phyloP scores from a whole-genome alignment of 805 yeast species.

The Danielia oregonensis region DNA sequence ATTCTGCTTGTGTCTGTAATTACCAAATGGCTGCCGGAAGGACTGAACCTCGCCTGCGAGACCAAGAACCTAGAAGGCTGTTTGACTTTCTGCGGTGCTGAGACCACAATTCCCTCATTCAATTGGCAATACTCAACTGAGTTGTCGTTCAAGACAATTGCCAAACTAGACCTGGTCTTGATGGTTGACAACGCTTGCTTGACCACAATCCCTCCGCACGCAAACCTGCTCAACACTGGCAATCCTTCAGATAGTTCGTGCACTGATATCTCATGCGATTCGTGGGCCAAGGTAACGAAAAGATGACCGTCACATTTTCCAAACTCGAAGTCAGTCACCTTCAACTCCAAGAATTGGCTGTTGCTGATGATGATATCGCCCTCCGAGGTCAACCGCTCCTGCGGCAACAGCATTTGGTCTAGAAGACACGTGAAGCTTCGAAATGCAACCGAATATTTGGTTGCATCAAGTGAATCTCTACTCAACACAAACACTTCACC shows the following conservation, averaged over 20 bases:
- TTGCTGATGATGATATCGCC: constrained; percentile 20
- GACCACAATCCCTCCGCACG: constrained; percentile 9
- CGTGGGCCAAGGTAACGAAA: constrained; percentile 13
- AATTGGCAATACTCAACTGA: constrained; percentile 12
- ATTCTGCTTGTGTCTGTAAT: constrained; percentile 9
- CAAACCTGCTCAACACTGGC: constrained; percentile 5
- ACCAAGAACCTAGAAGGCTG: constrained; percentile 11
- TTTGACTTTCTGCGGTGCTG: constrained; percentile 4
- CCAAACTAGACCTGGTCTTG: constrained; percentile 6
- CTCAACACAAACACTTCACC: constrained; percentile 34
- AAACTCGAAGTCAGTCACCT: constrained; percentile 27
- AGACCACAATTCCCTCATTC: not conserved
- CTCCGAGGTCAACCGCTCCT: constrained; percentile 13
- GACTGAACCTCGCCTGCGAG: constrained; percentile 6
- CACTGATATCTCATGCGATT: constrained; percentile 13
- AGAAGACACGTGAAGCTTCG: constrained; percentile 26
- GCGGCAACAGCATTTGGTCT: constrained; percentile 18
- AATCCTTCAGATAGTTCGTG: constrained; percentile 10
- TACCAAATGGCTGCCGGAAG: not conserved
- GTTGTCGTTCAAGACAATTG: constrained; percentile 14
- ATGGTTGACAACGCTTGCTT: constrained; percentile 16
- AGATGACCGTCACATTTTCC: constrained; percentile 9
- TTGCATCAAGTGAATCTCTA: constrained; percentile 21
- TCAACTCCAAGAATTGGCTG: constrained; percentile 20
- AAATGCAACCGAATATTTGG: constrained; percentile 21